phyloP scores from a whole-genome alignment of 2,329 filamentous ascomycete species.

The Gremmenia infestans region DNA sequence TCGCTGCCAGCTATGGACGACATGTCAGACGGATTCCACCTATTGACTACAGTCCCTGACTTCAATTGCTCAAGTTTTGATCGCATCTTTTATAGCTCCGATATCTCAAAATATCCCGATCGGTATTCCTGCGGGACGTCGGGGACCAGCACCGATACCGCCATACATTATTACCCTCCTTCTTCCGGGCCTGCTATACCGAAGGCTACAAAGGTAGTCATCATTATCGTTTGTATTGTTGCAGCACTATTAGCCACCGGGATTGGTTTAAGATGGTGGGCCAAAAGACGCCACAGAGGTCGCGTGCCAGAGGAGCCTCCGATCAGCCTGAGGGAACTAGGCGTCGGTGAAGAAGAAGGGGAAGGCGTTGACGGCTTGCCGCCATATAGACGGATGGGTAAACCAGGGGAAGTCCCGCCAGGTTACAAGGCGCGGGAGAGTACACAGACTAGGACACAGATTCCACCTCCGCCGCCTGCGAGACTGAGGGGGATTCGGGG shows the following conservation, averaged over 20 bases:
- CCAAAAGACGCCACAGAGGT: neutral
- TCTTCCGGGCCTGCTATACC: neutral
- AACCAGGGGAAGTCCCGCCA: constrained; percentile 4
- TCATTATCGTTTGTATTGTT: constrained; percentile 4
- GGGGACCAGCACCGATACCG: neutral
- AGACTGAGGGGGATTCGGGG: neutral
- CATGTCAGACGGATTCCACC: constrained; percentile 1
- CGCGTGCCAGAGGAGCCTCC: neutral
- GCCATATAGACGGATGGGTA: constrained; percentile 2
- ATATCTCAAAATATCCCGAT: neutral
- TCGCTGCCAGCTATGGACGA: constrained; percentile 1
- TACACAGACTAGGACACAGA: neutral
- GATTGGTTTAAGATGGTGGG: neutral
- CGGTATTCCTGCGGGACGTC: constrained; percentile 7
- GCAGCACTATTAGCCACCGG: neutral
- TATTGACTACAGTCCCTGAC: neutral
- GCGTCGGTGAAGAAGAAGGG: neutral
- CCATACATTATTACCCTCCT: neutral
- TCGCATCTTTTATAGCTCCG: neutral
- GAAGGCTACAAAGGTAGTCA: neutral
- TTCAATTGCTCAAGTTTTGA: constrained; percentile 11
- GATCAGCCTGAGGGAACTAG: neutral
- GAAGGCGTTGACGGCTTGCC: constrained; percentile 4
- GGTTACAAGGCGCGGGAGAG: neutral
- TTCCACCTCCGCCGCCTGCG: neutral